Base-by-base conservation (phyloP, 2,329 filamentous ascomycete genomes). In the Stachybotrys chlorohalonatus region DNA sequence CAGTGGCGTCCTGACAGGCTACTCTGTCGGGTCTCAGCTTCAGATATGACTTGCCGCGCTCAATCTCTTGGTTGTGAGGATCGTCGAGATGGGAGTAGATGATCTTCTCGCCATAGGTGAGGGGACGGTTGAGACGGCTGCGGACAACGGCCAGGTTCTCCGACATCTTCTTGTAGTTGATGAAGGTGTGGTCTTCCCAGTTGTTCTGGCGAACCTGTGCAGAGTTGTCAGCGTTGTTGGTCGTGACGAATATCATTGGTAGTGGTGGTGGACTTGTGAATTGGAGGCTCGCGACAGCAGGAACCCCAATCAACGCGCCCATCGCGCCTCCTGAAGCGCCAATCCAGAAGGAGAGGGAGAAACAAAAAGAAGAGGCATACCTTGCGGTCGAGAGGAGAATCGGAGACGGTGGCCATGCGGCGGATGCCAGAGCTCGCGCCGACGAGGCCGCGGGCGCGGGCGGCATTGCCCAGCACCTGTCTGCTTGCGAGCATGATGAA, bases 91-190 rank as follows among this genome's bases (percentile, higher is more conserved):
- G 94, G 59, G 93, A 97, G 83, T 99, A 99, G 66, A 97, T 83
- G 68, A 99, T 92, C 85, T 99, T 99, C 84, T 99, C 94, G 72
- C 91, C 90, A 73, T 87, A 96, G 65, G 91, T 94, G 66, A 99
- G 84, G 64, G 94, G 94, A 65, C 90, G 87, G 79, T 96, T 95
- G 63, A 99, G 83, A 68, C 94, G 87, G 66, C 79, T 74, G 69
- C 94, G 89, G 64, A 99, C 94, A 73, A 99, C 85, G 67, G 85
- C 80, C 58, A 99, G 84, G 83, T 96, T 97, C 80, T 97, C 92
- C 66, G 89, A 91, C 91, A 97, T 96, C 84, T 96, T 96, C 84
- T 90, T 91, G 75, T 99, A 99, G 83, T 96, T 96, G 82, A 97
- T 96, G 82, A 90, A 96, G 83, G 95, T 94, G 75, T 83, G 84